phyloP scores from a whole-genome alignment of 345 rosid genomes.

The Syzygium aqueum region DNA sequence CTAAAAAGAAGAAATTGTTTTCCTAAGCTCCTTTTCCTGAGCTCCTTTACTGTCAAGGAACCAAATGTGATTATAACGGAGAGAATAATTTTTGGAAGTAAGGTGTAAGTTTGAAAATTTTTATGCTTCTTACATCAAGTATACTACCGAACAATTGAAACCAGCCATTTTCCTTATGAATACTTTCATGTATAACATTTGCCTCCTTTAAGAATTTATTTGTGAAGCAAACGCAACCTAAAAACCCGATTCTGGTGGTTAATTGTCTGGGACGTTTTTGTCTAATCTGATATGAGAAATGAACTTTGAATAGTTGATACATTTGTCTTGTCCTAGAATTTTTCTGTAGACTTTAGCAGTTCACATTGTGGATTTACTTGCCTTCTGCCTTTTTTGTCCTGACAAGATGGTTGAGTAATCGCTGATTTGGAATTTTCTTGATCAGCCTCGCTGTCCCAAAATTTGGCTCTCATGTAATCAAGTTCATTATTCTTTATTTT shows the following conservation, averaged over 20 bases:
- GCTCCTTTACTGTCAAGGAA: background rate
- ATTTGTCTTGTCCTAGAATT: background rate
- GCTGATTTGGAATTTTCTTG: background rate
- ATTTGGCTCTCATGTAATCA: background rate
- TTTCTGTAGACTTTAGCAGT: background rate
- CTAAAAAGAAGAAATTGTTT: background rate
- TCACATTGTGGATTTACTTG: background rate
- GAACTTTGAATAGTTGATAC: background rate
- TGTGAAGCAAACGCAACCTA: background rate
- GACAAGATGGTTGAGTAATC: background rate
- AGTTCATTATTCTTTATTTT: background rate
- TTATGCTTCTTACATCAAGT: background rate
- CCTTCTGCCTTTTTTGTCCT: background rate
- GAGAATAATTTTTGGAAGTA: background rate
- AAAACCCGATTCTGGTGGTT: background rate
- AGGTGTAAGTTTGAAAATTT: background rate
- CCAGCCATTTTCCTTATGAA: background rate
- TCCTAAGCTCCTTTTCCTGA: background rate
- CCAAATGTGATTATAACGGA: background rate
- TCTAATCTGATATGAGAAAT: background rate
- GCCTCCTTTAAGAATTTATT: background rate
- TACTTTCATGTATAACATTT: background rate
- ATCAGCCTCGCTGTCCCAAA: background rate
- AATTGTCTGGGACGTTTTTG: background rate
- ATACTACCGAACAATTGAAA: background rate